Evolutionary conservation across 192 early-diverging fungal species (phyloP), one percentile per base, ranked within the genome.

Genomic region (Chytriomyces confervae): DNA sequence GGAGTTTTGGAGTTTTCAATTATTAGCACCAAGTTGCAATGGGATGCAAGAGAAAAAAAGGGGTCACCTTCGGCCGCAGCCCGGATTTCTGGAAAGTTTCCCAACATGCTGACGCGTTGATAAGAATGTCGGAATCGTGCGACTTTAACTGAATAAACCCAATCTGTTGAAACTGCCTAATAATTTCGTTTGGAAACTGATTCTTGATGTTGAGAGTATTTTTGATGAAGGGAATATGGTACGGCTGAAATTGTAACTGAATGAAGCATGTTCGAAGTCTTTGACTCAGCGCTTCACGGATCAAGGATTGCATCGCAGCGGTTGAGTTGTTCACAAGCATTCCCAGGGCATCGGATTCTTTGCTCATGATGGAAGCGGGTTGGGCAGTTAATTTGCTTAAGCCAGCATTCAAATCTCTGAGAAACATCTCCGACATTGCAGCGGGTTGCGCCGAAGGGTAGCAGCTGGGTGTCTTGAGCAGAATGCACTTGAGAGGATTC

Each of bases 211-310:
- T 57, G 16, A 57, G 20, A 20, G 20, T 57, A 20, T 20, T 57
- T 20, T 57, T 57, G 53, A 57, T 57, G 53, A 57, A 13, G 20
- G 53, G 53, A 57, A 57, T 20, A 57, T 57, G 53, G 53, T 57
- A 57, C 3, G 53, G 53, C 53, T 57, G 53, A 57, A 57, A 57
- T 20, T 57, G 53, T 13, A 57, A 20, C 53, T 13, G 20, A 20
- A n/a, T 20, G 20, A 57, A 57, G 13, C 16, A 13, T 20, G 13
- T 57, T 20, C 53, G 13, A 20, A 57, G 53, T 20, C 53, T 13
- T 20, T 57, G 13, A 20, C 53, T 57, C 53, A 57, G 20, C 20
- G 13, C 53, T n/a, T 57, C 53, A 3, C 53, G 53, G 20, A 57
- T 57, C 53, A 57, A n/a, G 20, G 16, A 13, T 20, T 57, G 53